Evolutionary conservation across 345 rosid species (phyloP), one percentile per base, ranked within the genome.

Genomic region (Eucalyptus erythrocorys): DNA sequence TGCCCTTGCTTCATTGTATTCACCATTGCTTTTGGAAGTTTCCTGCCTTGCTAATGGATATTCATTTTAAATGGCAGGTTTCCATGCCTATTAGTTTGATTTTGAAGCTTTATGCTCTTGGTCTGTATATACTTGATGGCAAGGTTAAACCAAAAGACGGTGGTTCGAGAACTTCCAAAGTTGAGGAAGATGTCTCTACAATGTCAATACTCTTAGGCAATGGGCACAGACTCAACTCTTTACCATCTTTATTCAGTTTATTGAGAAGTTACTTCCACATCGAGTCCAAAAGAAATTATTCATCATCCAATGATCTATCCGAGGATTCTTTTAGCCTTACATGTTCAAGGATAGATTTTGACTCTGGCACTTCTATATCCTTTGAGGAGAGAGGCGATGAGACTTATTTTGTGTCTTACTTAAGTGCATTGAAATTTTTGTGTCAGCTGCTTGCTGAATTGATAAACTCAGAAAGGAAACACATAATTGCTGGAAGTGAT

Each of bases 401-500:
- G 50, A 93, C 91, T 92, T 92, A 89, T 91, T 88, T 91, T 82
- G 86, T 48, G 45, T 92, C 92, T 86, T 96, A 92, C 92, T 88
- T 94, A 53, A 92, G 91, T 90, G 96, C 94, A 86, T 86, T 97
- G 92, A 93, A 91, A 91, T 98, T 96, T 92, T 93, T 97, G 90
- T 96, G 99, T 91, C 94, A 93, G 89, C 98, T 97, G 8, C 95
- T 98, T 84, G 96, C 96, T 82, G 97, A 95, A 91, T 91, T 92
- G 87, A 93, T 96, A 55, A 94, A 94, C 91, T 91, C 90, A n/a
- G 92, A 93, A 91, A 95, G 94, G 88, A 92, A 94, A 80, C 91
- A 91, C 59, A 88, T 97, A 81, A 86, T 96, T 88, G 88, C 92
- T 89, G 93, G 92, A 92, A 88, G 88, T 87, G 94, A 92, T 88